Base-by-base conservation (phyloP, 768 basidiomycete genomes). In the Glaciozyma martinii region DNA sequence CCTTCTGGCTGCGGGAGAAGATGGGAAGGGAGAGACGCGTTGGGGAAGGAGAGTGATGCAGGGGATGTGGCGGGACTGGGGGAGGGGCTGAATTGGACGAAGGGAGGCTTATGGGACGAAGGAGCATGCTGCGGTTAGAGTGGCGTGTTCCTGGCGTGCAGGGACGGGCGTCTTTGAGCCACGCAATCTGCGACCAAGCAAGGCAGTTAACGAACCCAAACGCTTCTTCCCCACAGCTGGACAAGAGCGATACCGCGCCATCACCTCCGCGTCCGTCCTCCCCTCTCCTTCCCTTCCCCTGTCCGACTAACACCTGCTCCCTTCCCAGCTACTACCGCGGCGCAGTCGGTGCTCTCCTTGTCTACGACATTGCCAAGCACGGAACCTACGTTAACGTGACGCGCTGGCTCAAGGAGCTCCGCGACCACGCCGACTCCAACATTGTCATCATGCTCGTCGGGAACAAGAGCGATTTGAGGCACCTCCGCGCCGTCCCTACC, bases 391-490 rank as follows among this genome's bases (percentile, higher is more conserved):
- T 86, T 76, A 94, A 90, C 76, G 90, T 97, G 54, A 87, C 85
- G 59, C 83, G 93, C 78, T 97, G 93, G 93, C 80, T 97, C 78
- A 95, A 97, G 81, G 93, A 97, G 77, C 82, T 97, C 57, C 85
- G 92, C 66, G 92, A 97, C 76, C 92, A 97, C 74, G 92, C 93
- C 61, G 79, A 80, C 66, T 64, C 73, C 55, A 74, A 73, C 65
- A 74, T 74, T 44, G 50, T 52, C 61, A 84, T 84, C 1, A 89
- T 93, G 47, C 80, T 94, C 21, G 91, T 99, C 25, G 95, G 95
- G 55, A 97, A 97, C 82, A 97, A 99, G 86, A 92, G 90, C 76
- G 95, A 99, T 83, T 85, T 99, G 82, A 92, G 95, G 79, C 95
- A 98, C 76, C 78, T 97, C 73, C 81, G 95, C 70, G 94, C 93